phyloP scores from a whole-genome alignment of 2,329 filamentous ascomycete species.

The Fusarium sp. region DNA sequence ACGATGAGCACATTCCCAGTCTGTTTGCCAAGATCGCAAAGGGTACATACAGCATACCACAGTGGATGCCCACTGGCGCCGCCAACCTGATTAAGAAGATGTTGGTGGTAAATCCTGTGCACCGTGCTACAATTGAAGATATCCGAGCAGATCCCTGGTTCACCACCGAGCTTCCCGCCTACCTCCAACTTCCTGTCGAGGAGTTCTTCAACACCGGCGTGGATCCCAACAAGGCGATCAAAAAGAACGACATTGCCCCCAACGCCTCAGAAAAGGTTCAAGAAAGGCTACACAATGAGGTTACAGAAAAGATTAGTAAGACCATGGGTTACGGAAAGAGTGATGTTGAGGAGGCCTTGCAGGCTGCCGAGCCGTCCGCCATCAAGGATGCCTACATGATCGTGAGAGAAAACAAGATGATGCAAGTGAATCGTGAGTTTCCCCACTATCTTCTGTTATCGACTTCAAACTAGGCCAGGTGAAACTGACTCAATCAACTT shows the following conservation, averaged over 20 bases:
- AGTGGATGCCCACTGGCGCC: constrained; percentile 89
- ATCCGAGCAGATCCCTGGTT: constrained; percentile 97
- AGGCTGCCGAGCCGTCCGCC: constrained; percentile 92
- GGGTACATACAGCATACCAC: constrained; percentile 91
- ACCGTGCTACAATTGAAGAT: constrained; percentile 92
- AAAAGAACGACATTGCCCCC: constrained; percentile 83
- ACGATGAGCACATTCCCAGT: constrained; percentile 98
- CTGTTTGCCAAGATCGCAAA: constrained; percentile 98
- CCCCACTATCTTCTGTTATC: background rate
- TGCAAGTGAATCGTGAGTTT: constrained; percentile 90
- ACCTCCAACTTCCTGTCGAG: constrained; percentile 87
- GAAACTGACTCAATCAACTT: constrained; percentile 51
- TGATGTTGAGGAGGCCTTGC: constrained; percentile 94
- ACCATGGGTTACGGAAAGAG: constrained; percentile 97
- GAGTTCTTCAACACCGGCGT: constrained; percentile 96
- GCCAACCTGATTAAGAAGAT: constrained; percentile 88
- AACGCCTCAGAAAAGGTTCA: constrained; percentile 83
- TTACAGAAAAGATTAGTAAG: constrained; percentile 95
- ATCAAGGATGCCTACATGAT: constrained; percentile 99
- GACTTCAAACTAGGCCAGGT: constrained; percentile 43
- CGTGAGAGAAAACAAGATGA: constrained; percentile 96
- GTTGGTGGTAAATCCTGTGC: constrained; percentile 94
- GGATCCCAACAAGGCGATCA: constrained; percentile 91
- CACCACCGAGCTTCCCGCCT: constrained; percentile 84
- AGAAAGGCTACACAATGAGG: constrained; percentile 90